A percentile compares a stretch with the other conserved stretches of the same genome.
phyloP scores from a whole-genome alignment of 352 stramenopile species.

The Pythium sp. region DNA sequence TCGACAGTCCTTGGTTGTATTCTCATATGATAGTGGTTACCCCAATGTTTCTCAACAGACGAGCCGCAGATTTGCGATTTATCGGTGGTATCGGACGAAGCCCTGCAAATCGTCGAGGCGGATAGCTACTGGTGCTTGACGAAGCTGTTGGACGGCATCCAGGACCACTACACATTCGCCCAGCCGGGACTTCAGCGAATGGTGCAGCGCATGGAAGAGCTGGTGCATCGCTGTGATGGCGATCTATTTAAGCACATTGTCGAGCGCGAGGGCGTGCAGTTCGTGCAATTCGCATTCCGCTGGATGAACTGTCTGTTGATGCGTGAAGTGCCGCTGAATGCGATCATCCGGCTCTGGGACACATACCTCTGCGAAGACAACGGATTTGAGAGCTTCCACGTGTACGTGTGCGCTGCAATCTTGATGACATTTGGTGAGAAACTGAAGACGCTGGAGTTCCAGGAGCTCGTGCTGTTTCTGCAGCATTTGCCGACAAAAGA shows the following conservation, averaged over 20 bases:
- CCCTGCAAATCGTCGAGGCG: conserved; percentile 90
- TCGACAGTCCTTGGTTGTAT: neutral
- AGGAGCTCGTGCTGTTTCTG: conserved; percentile 96
- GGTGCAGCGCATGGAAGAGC: conserved; percentile 96
- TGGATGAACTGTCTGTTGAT: conserved; percentile 99
- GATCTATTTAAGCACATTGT: conserved; percentile 95
- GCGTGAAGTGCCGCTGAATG: conserved; percentile 93
- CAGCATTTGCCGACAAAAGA: conserved; percentile 96
- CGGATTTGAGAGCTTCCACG: conserved; percentile 99
- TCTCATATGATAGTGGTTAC: neutral
- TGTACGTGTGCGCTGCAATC: conserved; percentile 99
- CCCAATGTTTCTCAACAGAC: conserved; percentile 27
- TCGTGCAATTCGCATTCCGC: conserved; percentile 99
- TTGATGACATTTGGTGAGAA: conserved; percentile 96
- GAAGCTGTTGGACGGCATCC: conserved; percentile 98
- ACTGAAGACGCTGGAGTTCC: conserved; percentile 96
- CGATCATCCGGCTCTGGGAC: conserved; percentile 98
- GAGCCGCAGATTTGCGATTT: conserved; percentile 78
- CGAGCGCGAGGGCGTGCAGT: conserved; percentile 92
- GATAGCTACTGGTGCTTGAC: conserved; percentile 99
- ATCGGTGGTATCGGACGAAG: conserved; percentile 53
- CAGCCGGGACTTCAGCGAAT: conserved; percentile 98
- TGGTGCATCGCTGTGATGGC: conserved; percentile 95
- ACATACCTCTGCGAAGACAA: conserved; percentile 98
- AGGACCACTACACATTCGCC: conserved; percentile 99